These are phyloP conservation scores for Lumnitzera racemosa DNA, from an alignment of 345 rosid genomes.

Conservation along the genomic window DNA sequence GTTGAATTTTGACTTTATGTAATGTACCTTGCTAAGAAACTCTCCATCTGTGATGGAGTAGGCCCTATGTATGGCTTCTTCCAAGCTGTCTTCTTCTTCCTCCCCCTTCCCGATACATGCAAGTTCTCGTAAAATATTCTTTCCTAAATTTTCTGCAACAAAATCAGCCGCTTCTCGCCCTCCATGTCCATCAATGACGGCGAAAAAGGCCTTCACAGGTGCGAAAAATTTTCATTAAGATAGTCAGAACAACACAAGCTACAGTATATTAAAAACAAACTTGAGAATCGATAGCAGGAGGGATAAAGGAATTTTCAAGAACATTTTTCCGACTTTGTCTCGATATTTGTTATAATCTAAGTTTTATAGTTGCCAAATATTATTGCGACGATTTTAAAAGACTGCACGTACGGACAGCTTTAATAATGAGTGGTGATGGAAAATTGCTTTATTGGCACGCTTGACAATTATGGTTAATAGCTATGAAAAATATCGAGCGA, in stretches of 20 bases:
- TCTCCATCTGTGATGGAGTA: slow-evolving; percentile 35
- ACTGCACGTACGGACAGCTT: no score
- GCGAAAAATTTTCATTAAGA: background rate
- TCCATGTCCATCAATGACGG: slow-evolving; percentile 53
- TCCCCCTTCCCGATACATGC: slow-evolving; percentile 9
- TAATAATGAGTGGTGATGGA: no score
- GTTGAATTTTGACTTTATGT: slow-evolving; percentile 3
- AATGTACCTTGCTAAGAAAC: slow-evolving; percentile 40
- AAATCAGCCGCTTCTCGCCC: slow-evolving; percentile 36
- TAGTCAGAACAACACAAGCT: background rate
- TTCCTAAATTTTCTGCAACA: slow-evolving; percentile 38
- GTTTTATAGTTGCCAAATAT: no score
- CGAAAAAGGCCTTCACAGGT: slow-evolving; percentile 26
- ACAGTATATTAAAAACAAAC: no score
- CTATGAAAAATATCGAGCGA: no score
- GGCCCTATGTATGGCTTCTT: slow-evolving; percentile 30
- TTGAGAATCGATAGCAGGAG: no score
- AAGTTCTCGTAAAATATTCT: slow-evolving; percentile 31
- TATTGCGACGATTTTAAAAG: no score
- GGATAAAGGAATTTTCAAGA: no score
- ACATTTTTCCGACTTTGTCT: no score
- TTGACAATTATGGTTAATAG: no score
- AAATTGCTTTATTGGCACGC: no score
- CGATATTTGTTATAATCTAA: no score
- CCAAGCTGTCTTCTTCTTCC: slow-evolving; percentile 3